Base-by-base conservation (phyloP, 1,284 basidiomycete species). In the Cryptococcus jaspeensis region DNA sequence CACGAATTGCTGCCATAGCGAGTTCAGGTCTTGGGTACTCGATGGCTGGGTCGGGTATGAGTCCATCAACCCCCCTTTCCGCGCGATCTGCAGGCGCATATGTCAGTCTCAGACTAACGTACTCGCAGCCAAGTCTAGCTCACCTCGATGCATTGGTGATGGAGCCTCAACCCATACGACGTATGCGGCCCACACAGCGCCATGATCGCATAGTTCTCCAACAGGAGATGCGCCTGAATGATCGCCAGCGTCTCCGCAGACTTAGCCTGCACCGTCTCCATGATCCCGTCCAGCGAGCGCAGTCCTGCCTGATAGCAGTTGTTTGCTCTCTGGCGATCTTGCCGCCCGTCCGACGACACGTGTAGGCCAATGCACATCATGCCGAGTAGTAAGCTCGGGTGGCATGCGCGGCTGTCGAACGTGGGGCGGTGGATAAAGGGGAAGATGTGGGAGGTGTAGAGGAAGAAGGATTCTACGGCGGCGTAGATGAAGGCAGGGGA, bases 341-440 rank as follows among this genome's bases (percentile, higher is more conserved):
- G 11, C 4, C 16, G 13, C 4, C n/a, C 37, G 12, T 56, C 55
- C 4, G 35, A 25, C 18, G 22, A 15, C 18, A 52, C 41, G 16
- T 56, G 55, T 16, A 52, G 20, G 5, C 55, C 43, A 13, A 56
- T 15, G 28, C 42, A 37, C 42, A 56, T 32, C 25, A 56, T 52
- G 11, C 23, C 44, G 37, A 56, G 18, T 5, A 51, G 44, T 13
- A 56, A 38, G 11, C 43, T 56, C 45, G 36, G 55, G 23, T 45
- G 44, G 11, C 37, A 37, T 20, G 37, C 11, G 12, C 15, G 41
- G 20, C 12, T 20, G 16, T 32, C 45, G 28, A 56, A 56, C 5
- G 55, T 52, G n/a, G 55, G 38, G 16, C 32, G 32, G 39, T 56
- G 55, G 6, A 56, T 20, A 43, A 56, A 56, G 13, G 55, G 49